phyloP scores from a whole-genome alignment of 129 eudicot species.

The Ambrosia trifida region DNA sequence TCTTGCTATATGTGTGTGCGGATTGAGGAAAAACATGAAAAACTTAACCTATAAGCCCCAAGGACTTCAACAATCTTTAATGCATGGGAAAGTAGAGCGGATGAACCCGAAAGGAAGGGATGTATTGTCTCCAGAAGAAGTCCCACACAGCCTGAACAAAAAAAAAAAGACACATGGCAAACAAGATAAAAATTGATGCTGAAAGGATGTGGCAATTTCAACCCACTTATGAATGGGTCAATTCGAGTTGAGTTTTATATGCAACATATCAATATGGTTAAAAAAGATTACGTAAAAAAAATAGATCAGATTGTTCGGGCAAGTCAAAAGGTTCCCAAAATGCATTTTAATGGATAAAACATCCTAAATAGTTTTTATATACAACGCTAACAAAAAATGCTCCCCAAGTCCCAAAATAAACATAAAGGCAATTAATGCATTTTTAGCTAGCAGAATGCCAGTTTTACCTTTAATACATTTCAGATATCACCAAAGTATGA shows the following conservation, averaged over 20 bases:
- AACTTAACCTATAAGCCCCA: constrained; percentile 81
- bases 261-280: background rate
- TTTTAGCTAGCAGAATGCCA: too few relatives aligned
- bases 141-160: constrained; percentile 80
- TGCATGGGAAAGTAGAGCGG: constrained; percentile 69
- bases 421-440: too few relatives aligned
- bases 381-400: too few relatives aligned
- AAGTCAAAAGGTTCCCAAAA: background rate
- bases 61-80: constrained; percentile 92
- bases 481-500: too few relatives aligned
- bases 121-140: constrained; percentile 82
- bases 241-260: background rate
- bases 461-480: too few relatives aligned
- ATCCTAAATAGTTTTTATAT: background rate
- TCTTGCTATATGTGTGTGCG: too few relatives aligned
- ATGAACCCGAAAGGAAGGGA: constrained; percentile 79
- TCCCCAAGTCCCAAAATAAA: too few relatives aligned
- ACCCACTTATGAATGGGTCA: constrained; percentile 3
- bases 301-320: background rate
- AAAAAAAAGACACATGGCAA: background rate
- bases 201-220: background rate
- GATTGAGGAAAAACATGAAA: background rate
- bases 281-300: background rate
- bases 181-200: constrained; percentile 14
- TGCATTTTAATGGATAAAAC: background rate